Percentiles rank a stretch among this genome's conserved stretches.
phyloP scores from a whole-genome alignment of 768 basidiomycete species.

The Lactarius sanguifluus region DNA sequence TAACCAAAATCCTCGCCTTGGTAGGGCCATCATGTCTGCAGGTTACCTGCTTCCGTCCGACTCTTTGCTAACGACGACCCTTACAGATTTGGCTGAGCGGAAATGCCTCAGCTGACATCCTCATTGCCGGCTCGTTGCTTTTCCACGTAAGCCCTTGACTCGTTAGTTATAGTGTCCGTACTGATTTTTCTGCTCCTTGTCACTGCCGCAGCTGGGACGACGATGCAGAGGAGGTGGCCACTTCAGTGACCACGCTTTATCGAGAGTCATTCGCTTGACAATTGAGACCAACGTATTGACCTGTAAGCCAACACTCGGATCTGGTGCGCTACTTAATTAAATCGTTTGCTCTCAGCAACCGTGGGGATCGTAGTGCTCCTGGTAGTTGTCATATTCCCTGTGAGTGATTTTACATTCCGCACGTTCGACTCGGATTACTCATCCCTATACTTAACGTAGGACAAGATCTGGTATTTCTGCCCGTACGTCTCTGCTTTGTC shows the following conservation, averaged over 20 bases:
- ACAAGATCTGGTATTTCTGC: background rate
- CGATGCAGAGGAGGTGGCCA: background rate
- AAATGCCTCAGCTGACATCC: too few species aligned
- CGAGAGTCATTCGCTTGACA: constrained; percentile 8
- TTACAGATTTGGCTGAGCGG: too few species aligned
- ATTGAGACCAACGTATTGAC: constrained; percentile 25
- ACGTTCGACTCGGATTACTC: background rate
- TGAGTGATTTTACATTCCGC: background rate
- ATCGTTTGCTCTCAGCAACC: constrained; percentile 1
- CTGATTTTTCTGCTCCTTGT: background rate
- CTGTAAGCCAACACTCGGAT: background rate
- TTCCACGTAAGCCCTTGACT: too few species aligned
- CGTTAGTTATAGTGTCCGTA: too few species aligned
- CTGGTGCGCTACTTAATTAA: background rate
- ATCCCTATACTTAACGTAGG: background rate
- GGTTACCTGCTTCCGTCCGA: too few species aligned
- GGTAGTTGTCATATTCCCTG: constrained; percentile 2
- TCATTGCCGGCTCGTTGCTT: too few species aligned
- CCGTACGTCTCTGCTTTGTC: constrained; percentile 10
- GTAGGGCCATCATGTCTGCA: too few species aligned
- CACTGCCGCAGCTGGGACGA: background rate
- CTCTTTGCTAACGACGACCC: too few species aligned
- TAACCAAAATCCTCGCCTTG: too few species aligned
- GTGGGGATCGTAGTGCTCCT: background rate
- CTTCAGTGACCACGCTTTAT: background rate